Evolutionary conservation across 371 early-diverging fungal species (phyloP).

Genomic region (Nematocida parisii): DNA sequence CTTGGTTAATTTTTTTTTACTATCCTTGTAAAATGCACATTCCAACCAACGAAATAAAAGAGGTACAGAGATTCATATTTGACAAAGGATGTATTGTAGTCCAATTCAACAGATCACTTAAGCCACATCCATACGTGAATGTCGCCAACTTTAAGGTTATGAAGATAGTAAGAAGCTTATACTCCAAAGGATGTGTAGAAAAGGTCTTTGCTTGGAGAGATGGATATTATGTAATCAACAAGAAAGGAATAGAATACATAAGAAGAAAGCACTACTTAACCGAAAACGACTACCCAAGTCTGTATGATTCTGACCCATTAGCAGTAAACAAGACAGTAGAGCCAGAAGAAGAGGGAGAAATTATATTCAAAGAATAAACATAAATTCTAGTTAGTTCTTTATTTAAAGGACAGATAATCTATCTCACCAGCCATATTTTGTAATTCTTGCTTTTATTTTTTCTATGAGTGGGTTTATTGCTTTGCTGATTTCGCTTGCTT

Average conservation of each 20-base stretch:
- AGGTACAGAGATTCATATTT: constrained; percentile 53
- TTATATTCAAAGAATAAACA: constrained; percentile 53
- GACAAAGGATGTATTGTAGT: constrained; percentile 49
- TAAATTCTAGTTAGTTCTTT: constrained; percentile 25
- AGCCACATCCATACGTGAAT: constrained; percentile 51
- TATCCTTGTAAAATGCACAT: constrained; percentile 56
- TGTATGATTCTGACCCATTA: constrained; percentile 26
- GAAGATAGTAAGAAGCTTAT: constrained; percentile 91
- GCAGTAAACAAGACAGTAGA: constrained; percentile 44
- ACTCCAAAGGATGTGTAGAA: constrained; percentile 86
- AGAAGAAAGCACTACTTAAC: constrained; percentile 62
- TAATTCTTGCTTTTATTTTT: background rate
- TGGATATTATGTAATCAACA: constrained; percentile 89
- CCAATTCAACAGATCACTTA: constrained; percentile 49
- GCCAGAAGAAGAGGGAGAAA: constrained; percentile 7
- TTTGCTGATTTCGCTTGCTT: background rate
- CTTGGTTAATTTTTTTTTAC: constrained; percentile 43
- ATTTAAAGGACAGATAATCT: background rate
- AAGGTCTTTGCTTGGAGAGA: constrained; percentile 97
- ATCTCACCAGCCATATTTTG: background rate
- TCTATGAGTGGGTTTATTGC: background rate
- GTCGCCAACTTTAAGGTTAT: constrained; percentile 93
- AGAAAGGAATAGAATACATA: constrained; percentile 62
- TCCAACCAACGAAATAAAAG: constrained; percentile 56
- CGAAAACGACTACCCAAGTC: constrained; percentile 46